Evolutionary conservation across 306 rosid genomes (phyloP), one percentile per base, ranked within the genome.

Genomic region (Prunus armeniaca): DNA sequence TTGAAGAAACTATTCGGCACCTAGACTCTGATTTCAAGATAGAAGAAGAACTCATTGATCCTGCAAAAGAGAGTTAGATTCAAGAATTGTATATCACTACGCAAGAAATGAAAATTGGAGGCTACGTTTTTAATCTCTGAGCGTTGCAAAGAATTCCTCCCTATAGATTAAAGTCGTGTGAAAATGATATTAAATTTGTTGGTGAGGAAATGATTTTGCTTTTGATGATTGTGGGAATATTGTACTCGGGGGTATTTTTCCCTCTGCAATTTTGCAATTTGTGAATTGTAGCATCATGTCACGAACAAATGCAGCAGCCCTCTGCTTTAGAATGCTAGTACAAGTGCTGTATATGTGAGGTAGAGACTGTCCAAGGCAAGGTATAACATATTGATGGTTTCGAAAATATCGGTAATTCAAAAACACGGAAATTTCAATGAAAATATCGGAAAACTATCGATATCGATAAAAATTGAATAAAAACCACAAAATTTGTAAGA

Each of bases 221-320:
- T 32, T 32, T 32, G 38, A 32, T 32, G 38, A 32, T 88, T 20
- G 86, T 88, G 10, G 96, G 92, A 56, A 93, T 65, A 60, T 88
- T 76, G 71, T 80, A 90, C 17, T 80, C 34, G 70, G 0, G 92
- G 93, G 49, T 87, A 87, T 9, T 84, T 90, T 63, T 87, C 54
- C 1, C 68, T 80, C 0, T 87, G 84, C 58, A 93, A 19, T 41
- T 69, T 90, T 10, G 88, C 97, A 55, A 86, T 52, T 87, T 87
- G 46, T 88, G 85, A 72, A 93, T 93, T 68, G 86, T 93, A 38
- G 93, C 91, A 5, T 86, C 86, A 9, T 61, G 67, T 15, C 87
- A 75, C 18, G 76, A 86, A 47, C 92, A 88, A n/a, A 90, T 83
- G 85, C 88, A 93, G 46, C 96, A 86, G 22, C 97, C 93, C 51